Percentiles rank a stretch among this genome's conserved stretches.
Conservation (phyloP, 176 grass and related monocot species). For the Aechmea fasciata region DNA sequence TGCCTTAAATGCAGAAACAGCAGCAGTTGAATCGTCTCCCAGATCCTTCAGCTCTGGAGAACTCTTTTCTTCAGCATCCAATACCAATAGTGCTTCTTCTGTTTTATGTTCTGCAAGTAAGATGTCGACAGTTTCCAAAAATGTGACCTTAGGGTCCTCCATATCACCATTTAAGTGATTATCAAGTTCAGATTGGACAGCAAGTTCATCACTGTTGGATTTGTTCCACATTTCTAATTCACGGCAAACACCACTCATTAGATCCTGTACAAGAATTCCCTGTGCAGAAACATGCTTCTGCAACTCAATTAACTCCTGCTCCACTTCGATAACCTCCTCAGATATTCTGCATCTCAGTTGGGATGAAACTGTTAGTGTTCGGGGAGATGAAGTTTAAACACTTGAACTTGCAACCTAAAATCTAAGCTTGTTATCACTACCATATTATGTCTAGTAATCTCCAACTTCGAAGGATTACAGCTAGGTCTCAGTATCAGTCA, state of each 20-base stretch:
- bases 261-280: conserved; percentile 89
- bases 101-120: conserved; percentile 76
- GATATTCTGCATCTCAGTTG: conserved; percentile 50
- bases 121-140: conserved; percentile 67
- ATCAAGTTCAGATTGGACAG: conserved; percentile 41
- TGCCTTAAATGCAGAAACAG: conserved; percentile 42
- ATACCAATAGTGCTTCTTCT: conserved; percentile 56
- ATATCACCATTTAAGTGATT: conserved; percentile 45
- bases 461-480: background rate
- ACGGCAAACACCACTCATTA: conserved; percentile 74
- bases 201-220: conserved; percentile 39
- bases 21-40: conserved; percentile 42
- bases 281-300: conserved; percentile 84
- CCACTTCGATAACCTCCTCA: conserved; percentile 84
- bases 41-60: conserved; percentile 28
- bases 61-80: conserved; percentile 67
- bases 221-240: conserved; percentile 77
- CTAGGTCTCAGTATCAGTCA: background rate
- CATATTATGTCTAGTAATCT: background rate
- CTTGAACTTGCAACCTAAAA: background rate
- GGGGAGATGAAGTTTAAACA: background rate
- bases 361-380: conserved; percentile 2
- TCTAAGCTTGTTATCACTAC: background rate
- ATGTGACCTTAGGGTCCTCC: conserved; percentile 45
- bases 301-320: conserved; percentile 79